Evolutionary conservation across 1,284 basidiomycete species (phyloP), one percentile per base, ranked within the genome.

Genomic region (Ceratobasidium theobromae): DNA sequence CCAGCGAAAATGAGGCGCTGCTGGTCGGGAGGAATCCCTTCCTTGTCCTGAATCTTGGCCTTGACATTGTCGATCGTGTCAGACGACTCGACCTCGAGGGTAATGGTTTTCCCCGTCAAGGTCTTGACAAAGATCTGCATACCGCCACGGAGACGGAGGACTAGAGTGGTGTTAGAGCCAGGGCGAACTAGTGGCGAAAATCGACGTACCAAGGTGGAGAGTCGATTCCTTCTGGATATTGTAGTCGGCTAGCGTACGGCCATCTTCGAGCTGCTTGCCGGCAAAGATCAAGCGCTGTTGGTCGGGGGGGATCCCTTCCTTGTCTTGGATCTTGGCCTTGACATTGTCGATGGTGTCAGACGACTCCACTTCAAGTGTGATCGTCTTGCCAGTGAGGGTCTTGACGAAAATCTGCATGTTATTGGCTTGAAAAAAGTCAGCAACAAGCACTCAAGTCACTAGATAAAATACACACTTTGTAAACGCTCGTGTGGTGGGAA

Each of bases 141-240:
- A 64, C 74, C 76, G 65, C 79, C 80, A 60, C 78, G 79, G 74
- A 67, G 66, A 67, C 66, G 68, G 14, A 67, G 40, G 28, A 49
- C 51, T 28, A 35, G 46, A n/a, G n/a, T n/a, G n/a, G n/a, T n/a
- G n/a, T n/a, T n/a, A n/a, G n/a, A n/a, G n/a, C n/a, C n/a, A 21
- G 16, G 8, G 28, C 12, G 40, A 16, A 35, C 9, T 28, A 9
- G 32, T 40, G 11, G 23, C 11, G 53, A 4, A 9, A 21, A 28
- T 18, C 21, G 33, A 64, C 45, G 28, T 38, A 65, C 51, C 96
- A 70, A 98, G 81, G 79, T 99, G 95, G 70, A 99, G 90, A 66
- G 95, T 99, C 35, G 88, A 90, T 81, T 94, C 92, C 82, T 93
- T 94, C 81, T 94, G 96, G 75, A 98, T 98, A 84, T 92, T 85